Evolutionary conservation across 306 rosid genomes (phyloP), one percentile per base, ranked within the genome.

Genomic region (Acacia confusa): DNA sequence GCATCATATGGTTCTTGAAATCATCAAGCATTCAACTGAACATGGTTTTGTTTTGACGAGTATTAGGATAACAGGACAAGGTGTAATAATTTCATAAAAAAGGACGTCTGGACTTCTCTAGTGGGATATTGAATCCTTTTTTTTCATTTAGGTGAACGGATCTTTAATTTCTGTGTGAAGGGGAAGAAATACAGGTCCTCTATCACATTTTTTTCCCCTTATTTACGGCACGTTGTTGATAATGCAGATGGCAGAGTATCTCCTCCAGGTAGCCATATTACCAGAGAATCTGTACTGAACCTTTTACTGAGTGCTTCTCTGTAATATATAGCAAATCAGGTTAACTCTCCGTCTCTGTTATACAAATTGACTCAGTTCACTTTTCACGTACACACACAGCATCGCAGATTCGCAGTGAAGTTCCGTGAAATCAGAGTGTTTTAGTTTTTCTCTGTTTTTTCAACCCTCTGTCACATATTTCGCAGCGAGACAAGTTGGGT

Each of bases 221-320:
- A 44, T 25, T 72, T 43, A 72, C 24, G 20, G 36, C 63, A 30
- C 64, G 2, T 30, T 34, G 27, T 48, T 72, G 61, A 47, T 48
- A 48, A 14, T 72, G 27, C 30, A 52, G 64, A 32, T 2, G 6
- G 41, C 45, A 52, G 65, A 32, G n/a, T 24, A 44, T 17, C 40
- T 73, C 67, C 53, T 32, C 15, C 15, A 36, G 60, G 53, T 48
- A 14, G 38, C 34, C 13, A 12, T 60, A 25, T 58, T 66, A 66
- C 45, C 80, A 75, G 69, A 11, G 16, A 38, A 72, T 72, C 24
- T 66, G 64, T 45, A 79, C 68, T 47, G 45, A 67, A 58, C 71
- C n/a, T 70, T 38, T 14, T 43, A 9, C 70, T 9, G 40, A 9
- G 12, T 24, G 2, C 48, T 55, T 47, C 7, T 4, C n/a, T 52